Percentiles rank a stretch among this genome's conserved stretches.
phyloP scores from a whole-genome alignment of 768 basidiomycete species.

The Naganishia vaughanmartiniae region DNA sequence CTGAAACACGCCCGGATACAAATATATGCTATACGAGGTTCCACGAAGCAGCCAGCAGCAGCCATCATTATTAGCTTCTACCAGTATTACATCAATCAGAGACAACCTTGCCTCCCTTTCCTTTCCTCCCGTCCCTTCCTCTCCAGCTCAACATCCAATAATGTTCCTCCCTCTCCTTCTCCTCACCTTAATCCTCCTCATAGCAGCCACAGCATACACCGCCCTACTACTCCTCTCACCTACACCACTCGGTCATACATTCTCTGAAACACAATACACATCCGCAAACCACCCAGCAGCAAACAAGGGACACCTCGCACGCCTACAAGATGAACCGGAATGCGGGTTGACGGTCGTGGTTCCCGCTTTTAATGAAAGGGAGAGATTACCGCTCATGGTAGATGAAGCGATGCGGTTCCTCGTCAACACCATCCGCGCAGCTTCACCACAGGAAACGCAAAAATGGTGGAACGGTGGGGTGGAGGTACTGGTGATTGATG shows the following conservation, averaged over 20 bases:
- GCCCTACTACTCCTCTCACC: slow-evolving; percentile 74
- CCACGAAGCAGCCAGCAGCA: no score
- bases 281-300: slow-evolving; percentile 58
- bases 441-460: background rate
- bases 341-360: slow-evolving; percentile 78
- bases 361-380: slow-evolving; percentile 86
- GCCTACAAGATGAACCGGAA: slow-evolving; percentile 57
- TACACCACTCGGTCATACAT: slow-evolving; percentile 60
- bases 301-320: slow-evolving; percentile 61
- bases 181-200: background rate
- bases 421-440: background rate
- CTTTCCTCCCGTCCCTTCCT: background rate
- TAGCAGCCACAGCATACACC: slow-evolving; percentile 62
- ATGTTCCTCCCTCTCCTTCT: background rate
- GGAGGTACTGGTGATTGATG: slow-evolving; percentile 85
- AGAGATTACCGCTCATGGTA: slow-evolving; percentile 83
- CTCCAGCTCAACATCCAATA: no score
- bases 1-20: no score
- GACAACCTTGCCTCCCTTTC: background rate
- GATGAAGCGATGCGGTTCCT: slow-evolving; percentile 61
- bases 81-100: no score
- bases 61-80: no score
- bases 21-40: no score
- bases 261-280: slow-evolving; percentile 70
- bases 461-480: slow-evolving; percentile 49